Base-by-base conservation (phyloP, 179 eudicot species). In the Pouteria campechiana region DNA sequence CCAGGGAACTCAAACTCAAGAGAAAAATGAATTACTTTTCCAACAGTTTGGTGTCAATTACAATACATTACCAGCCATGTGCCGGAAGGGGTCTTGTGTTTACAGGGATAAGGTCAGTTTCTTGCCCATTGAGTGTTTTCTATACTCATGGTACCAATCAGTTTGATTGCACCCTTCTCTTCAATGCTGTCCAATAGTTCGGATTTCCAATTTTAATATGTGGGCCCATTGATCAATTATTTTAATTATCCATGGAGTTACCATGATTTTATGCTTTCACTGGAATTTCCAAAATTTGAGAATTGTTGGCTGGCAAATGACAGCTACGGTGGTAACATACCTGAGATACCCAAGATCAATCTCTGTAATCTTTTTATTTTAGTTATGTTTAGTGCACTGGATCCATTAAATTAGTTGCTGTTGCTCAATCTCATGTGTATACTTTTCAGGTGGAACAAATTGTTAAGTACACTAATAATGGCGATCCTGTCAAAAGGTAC, bases 61-160 rank as follows among this genome's bases (percentile, higher is more conserved):
- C 58, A 79, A 76, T 46, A 63, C 63, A 3, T 65, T 75, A 44
- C 78, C 80, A 32, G 62, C 56, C 20, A 76, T 75, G 43, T 82
- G 68, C 50, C 80, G 96, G 23, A 94, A 90, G 55, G 98, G 98
- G 36, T 72, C 96, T 33, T 86, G 90, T 61, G 65, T 76, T 63
- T 47, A 79, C 31, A 79, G 75, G 67, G 46, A 67, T 57, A 62
- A 86, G 89, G 95, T 71, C 28, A 37, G 31, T 7, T 34, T 37
- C 17, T 25, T 11, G 16, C 36, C 33, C 28, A 49, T 36, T 40
- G 18, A 27, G 5, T 41, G 24, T 37, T 27, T 44, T 18, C 7
- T 25, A 6, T 25, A 44, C 5, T 44, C 8, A n/a, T 34, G 3
- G 30, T 15, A 17, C 4, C 21, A 46, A 2, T 9, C 9, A 4